Percentiles rank a stretch among this genome's conserved stretches.
Conservation (phyloP, 1,284 basidiomycete genomes). For the Rhodotorula sp. region DNA sequence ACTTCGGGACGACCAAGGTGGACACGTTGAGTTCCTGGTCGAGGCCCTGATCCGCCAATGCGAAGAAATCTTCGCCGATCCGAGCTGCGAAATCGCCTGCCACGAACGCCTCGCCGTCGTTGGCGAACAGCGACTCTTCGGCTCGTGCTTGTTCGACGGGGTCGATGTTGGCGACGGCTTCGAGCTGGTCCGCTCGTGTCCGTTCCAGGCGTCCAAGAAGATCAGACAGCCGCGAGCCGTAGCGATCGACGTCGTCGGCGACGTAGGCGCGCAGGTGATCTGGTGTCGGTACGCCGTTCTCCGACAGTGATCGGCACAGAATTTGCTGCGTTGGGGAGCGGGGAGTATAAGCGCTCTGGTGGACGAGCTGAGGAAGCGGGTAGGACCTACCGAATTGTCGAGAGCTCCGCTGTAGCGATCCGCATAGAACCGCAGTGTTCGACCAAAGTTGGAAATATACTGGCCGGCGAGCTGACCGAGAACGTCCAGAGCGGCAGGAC, state of each 20-base stretch:
- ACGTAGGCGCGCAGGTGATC: constrained; percentile 81
- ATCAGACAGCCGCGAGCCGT: constrained; percentile 72
- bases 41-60: constrained; percentile 82
- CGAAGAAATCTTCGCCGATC: constrained; percentile 91
- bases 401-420: constrained; percentile 79
- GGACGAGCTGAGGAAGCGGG: not conserved
- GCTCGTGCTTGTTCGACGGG: not conserved
- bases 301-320: constrained; percentile 81
- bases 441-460: constrained; percentile 80
- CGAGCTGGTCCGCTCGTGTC: constrained; percentile 75
- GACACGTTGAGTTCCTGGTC: constrained; percentile 77
- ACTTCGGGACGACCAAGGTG: constrained; percentile 72
- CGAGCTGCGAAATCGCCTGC: constrained; percentile 84
- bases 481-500: constrained; percentile 69
- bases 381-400: constrained; percentile 68
- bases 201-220: constrained; percentile 79
- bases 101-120: constrained; percentile 67
- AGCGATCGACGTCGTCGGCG: constrained; percentile 80
- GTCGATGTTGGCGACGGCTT: constrained; percentile 43
- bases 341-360: not conserved
- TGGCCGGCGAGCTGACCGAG: constrained; percentile 76
- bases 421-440: constrained; percentile 73
- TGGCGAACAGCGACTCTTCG: constrained; percentile 63
- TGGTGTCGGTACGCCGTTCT: constrained; percentile 74
- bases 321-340: constrained; percentile 67